Base-by-base conservation (phyloP, 768 basidiomycete species). In the Chalciporus pseudorubinellus region DNA sequence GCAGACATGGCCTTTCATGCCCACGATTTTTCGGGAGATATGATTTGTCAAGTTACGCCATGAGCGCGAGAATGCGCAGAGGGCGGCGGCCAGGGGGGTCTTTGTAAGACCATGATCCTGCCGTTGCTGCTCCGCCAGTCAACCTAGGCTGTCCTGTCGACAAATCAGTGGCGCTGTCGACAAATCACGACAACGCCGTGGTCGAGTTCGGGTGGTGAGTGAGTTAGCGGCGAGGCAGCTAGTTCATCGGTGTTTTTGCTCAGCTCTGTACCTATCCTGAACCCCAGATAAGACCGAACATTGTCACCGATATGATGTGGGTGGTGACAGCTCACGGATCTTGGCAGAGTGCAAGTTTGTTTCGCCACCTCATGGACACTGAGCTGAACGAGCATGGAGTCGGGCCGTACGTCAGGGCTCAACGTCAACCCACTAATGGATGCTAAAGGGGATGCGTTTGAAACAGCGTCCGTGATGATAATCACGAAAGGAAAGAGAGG, bases 141-240 rank as follows among this genome's bases (percentile, higher is more conserved):
- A 10, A 8, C 34, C 34, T n/a, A 36, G 5, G 6, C 1, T 36
- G 34, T n/a, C 6, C 34, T 36, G 29, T n/a, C 21, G 21, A 41
- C 39, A 50, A 7, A 51, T 38, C 78, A 76, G 83, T 84, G 84
- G 73, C 78, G 77, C 57, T 87, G 85, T 67, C 77, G 87, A 33
- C 80, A 87, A 63, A 85, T 93, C 45, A 91, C 88, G 92, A 91
- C 90, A 4, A 74, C 91, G 14, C 75, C 88, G 14, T 34, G 33
- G 34, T 6, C 1, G 90, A 94, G 67, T 95, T 4, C 9, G 59
- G 87, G 86, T 66, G 81, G 87, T 88, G 44, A 44, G 75, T 66
- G 59, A 52, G 45, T 47, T 50, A 16, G 39, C 38, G 28, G 33
- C 21, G 1, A 12, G n/a, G 19, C 20, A 24, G n/a, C 34, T 36